Evolutionary conservation across 2,329 filamentous ascomycete species (phyloP), one percentile per base, ranked within the genome.

Genomic region (Orbilia javanica): DNA sequence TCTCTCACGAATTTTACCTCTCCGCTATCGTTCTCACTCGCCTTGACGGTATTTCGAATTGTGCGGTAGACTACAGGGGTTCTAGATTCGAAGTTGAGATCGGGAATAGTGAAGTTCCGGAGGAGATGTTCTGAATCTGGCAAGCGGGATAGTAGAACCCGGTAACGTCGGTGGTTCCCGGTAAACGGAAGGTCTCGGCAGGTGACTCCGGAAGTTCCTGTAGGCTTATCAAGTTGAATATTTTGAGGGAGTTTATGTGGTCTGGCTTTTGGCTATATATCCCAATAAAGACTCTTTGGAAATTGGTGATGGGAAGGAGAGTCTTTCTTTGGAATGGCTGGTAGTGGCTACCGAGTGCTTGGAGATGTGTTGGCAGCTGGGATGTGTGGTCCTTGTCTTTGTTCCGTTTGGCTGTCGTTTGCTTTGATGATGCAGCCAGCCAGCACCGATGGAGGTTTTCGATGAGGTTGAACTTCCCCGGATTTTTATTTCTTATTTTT

Each of bases 321-420:
- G 55, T 29, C 34, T 60, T 60, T n/a, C n/a, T n/a, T 42, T 18
- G 55, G 34, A 27, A 36, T 57, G 55, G 10, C n/a, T 42, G 55
- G 29, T 25, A 20, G 25, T 57, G 13, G 31, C 31, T 25, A 4
- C 18, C 15, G 18, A 10, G 27, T 34, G 20, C 18, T 60, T 34
- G 34, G 55, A 60, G 55, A 60, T 60, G 55, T 60, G 55, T 60
- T 60, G 55, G 55, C 55, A 60, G 55, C 31, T 27, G 20, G 18
- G 55, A 20, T 42, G 20, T 39, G 55, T 36, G 11, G 55, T 36
- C 31, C n/a, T 55, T 60, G 31, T 60, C 55, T 60, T 60, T 60
- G 55, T 60, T 57, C 34, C 22, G 52, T 36, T 36, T 36, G 52
- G 48, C 25, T 53, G 52, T 36, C 39, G 52, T 60, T 60, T 34